A percentile compares a stretch with the other conserved stretches of the same genome.
phyloP scores from a whole-genome alignment of 345 rosid genomes.

The Rhodomyrtus tomentosa region DNA sequence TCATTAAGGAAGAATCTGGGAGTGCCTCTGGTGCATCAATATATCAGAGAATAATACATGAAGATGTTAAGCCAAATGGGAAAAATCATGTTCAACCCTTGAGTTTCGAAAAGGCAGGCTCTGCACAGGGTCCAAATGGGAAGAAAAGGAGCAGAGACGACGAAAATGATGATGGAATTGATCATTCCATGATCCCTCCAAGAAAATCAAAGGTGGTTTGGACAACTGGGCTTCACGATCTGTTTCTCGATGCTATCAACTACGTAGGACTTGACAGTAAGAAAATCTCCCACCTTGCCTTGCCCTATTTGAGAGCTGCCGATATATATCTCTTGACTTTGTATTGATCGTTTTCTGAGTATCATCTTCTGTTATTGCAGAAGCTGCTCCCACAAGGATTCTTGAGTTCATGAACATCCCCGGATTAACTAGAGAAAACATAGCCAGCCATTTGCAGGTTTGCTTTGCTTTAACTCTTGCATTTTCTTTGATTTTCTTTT shows the following conservation, averaged over 20 bases:
- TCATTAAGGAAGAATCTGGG: neutral
- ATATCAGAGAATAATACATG: neutral
- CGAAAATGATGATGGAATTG: neutral
- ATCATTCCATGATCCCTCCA: neutral
- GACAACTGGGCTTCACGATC: constrained; percentile 47
- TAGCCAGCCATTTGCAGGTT: constrained; percentile 50
- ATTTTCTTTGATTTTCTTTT: neutral
- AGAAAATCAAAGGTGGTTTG: constrained; percentile 54
- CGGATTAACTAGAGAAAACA: constrained; percentile 63
- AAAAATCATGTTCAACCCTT: neutral
- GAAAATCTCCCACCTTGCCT: neutral
- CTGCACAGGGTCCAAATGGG: neutral
- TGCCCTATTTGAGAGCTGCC: neutral
- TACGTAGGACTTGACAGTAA: constrained; percentile 57
- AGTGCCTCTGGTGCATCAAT: neutral
- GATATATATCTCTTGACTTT: neutral
- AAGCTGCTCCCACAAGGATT: constrained; percentile 67
- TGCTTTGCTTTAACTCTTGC: neutral
- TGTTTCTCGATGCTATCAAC: constrained; percentile 46
- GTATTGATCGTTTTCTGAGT: neutral
- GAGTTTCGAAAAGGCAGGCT: neutral
- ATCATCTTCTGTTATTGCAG: constrained; percentile 15
- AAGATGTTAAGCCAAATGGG: too few relatives aligned
- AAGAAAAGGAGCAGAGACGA: neutral
- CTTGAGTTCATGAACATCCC: constrained; percentile 58